A percentile compares a stretch with the other conserved stretches of the same genome.
These are phyloP conservation scores for Hylodesmum podocarpum DNA, from an alignment of 306 rosid genomes.

Conservation along the genomic window DNA sequence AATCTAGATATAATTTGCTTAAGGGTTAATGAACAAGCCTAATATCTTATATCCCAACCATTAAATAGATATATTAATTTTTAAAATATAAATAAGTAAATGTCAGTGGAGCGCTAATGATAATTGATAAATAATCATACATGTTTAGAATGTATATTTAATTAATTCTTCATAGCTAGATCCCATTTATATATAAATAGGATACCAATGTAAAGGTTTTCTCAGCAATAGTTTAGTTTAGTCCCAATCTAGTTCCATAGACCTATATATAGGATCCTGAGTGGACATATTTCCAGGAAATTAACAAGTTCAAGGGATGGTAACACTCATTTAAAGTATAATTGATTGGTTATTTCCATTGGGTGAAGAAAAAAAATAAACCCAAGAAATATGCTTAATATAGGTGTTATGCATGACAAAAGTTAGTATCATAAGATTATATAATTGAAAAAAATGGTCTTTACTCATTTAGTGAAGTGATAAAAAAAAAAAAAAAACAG, in stretches of 20 bases:
- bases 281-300: not conserved
- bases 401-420: not conserved
- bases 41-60: not conserved
- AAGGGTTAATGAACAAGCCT: not conserved
- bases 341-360: not conserved
- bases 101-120: not conserved
- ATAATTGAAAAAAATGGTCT: constrained; percentile 22
- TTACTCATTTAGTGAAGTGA: constrained; percentile 32
- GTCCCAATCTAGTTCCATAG: not conserved
- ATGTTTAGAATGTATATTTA: constrained; percentile 2
- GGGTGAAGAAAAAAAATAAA: not conserved
- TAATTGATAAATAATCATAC: not conserved
- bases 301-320: constrained; percentile 10
- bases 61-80: constrained; percentile 12
- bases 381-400: not conserved
- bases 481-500: not conserved
- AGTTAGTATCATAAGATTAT: not conserved
- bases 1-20: not conserved
- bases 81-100: not conserved
- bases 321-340: not conserved
- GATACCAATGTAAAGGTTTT: constrained; percentile 1
- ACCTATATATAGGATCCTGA: constrained; percentile 7
- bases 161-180: constrained; percentile 20
- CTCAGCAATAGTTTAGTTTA: constrained; percentile 17
- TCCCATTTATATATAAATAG: constrained; percentile 11